Base-by-base conservation (phyloP, 176 grass and related monocot genomes). In the Stipa capillata region DNA sequence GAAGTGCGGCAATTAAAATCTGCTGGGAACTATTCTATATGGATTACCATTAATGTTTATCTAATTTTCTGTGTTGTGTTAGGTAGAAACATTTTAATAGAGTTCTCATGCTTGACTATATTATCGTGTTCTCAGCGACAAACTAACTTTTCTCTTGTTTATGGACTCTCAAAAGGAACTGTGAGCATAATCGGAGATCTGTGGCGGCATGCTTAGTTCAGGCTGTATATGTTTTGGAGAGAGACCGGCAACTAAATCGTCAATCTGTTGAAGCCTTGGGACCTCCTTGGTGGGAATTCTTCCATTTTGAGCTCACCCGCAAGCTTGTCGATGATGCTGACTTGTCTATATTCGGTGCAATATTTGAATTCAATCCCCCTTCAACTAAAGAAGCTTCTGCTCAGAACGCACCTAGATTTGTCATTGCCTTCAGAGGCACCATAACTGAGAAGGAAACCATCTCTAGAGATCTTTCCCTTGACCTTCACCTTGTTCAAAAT, bases 401-500 rank as follows among this genome's bases (percentile, higher is more conserved):
- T 66, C 58, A 78, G 47, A 88, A 90, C 60, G 83, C 83, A 21
- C 96, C 90, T 8, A 89, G 93, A 71, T 99, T 95, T 81, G 92
- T 95, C 50, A 85, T 99, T 43, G 88, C 90, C n/a, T 99, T 99
- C 65, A 88, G 92, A 86, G 96, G 96, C 69, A 99, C 90, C 45
- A 87, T 99, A 73, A 84, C 88, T 39, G 87, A 89, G 63, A 94
- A 91, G 74, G 90, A 93, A 79, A 92, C 92, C 36, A 84, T 99
- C 44, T 82, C 92, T 55, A 83, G 90, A 59, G 96, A 99, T 85
- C 27, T 94, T 70, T 82, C 81, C 65, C 79, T 99, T 45, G 86
- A 95, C 49, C 73, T 99, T 10, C 85, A 89, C 13, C 70, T 99
- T 51, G 54, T 95, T 42, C 81, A 93, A 85, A 93, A 95, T 71